Conservation (phyloP, 352 stramenopile species). For the Phytophthora citricola region DNA sequence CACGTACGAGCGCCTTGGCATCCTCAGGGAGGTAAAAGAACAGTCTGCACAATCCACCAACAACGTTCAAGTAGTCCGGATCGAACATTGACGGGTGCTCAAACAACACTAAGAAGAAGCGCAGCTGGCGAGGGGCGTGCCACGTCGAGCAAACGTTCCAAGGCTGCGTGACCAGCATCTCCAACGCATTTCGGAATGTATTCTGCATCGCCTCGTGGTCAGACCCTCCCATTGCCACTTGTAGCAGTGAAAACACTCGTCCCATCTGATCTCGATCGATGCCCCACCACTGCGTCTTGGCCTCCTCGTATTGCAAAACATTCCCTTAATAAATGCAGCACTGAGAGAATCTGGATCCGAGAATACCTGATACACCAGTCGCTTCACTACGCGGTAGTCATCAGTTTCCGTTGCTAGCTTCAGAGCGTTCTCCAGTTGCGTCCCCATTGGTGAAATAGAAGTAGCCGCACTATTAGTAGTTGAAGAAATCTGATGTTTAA, state of each 20-base stretch:
- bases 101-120: constrained; percentile 80
- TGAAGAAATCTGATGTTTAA: not conserved
- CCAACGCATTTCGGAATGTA: constrained; percentile 74
- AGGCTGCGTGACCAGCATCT: constrained; percentile 70
- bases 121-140: constrained; percentile 47
- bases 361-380: constrained; percentile 75
- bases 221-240: constrained; percentile 37
- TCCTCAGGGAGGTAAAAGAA: constrained; percentile 64
- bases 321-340: constrained; percentile 48
- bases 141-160: constrained; percentile 84
- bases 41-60: constrained; percentile 70
- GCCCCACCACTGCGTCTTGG: constrained; percentile 53
- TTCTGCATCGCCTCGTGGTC: constrained; percentile 69
- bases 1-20: constrained; percentile 62
- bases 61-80: constrained; percentile 75
- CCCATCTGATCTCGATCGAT: constrained; percentile 52
- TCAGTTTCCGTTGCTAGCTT: constrained; percentile 42
- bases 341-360: constrained; percentile 68
- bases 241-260: constrained; percentile 56
- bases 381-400: constrained; percentile 65
- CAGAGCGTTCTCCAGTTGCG: constrained; percentile 52
- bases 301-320: constrained; percentile 10
- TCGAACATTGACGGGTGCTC: constrained; percentile 81
- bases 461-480: not conserved
- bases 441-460: constrained; percentile 36